These are phyloP conservation scores for Solanum chacoense DNA, from an alignment of 305 asterid species.

Conservation along the genomic window DNA sequence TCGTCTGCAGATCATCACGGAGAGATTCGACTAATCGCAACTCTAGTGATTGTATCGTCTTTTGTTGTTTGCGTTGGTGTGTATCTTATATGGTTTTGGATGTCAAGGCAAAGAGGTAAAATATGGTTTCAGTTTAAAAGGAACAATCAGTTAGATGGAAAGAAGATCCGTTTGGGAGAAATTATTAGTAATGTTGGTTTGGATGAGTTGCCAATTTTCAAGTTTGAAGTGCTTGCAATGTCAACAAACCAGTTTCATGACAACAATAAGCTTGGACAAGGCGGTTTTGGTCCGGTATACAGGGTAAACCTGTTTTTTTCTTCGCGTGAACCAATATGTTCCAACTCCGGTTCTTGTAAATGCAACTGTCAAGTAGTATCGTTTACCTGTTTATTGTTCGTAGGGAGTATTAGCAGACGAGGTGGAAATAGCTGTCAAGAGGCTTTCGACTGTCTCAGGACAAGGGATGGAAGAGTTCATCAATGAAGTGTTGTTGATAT, in stretches of 20 bases:
- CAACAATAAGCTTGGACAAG: conserved; percentile 63
- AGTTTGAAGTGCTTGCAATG: conserved; percentile 16
- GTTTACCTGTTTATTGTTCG: neutral
- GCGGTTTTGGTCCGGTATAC: conserved; percentile 82
- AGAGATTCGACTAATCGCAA: neutral
- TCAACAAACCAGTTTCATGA: conserved; percentile 23
- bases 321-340: neutral
- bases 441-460: conserved; percentile 60
- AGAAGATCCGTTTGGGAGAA: neutral
- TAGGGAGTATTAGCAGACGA: conserved; percentile 56
- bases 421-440: conserved; percentile 65
- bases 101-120: neutral
- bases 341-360: neutral
- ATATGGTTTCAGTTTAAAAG: neutral
- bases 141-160: neutral
- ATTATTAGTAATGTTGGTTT: conserved; percentile 7
- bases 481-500: conserved; percentile 66
- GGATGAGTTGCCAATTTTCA: conserved; percentile 28
- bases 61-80: neutral
- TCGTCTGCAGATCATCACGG: neutral
- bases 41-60: neutral
- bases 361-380: neutral
- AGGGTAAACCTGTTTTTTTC: conserved; percentile 22
- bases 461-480: conserved; percentile 77
- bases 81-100: conserved; percentile 9